A percentile compares a stretch with the other conserved stretches of the same genome.
Conservation (phyloP, 805 yeast species). For the Yarrowia sp. region DNA sequence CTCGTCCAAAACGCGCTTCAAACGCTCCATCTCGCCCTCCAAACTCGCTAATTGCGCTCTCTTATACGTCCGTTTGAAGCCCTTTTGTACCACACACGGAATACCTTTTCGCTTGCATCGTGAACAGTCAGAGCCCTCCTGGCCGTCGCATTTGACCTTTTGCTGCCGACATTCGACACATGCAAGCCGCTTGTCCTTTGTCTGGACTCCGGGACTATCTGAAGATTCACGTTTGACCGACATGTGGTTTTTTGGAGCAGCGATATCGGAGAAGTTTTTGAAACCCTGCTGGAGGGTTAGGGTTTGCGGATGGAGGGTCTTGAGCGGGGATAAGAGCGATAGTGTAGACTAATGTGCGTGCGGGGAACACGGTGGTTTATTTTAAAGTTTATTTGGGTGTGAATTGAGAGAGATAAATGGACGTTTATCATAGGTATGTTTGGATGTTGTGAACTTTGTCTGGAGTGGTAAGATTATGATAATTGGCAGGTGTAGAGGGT, state of each 20-base stretch:
- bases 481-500: neutral
- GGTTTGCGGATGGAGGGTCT: neutral
- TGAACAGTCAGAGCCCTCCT: slow-evolving; percentile 68
- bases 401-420: neutral
- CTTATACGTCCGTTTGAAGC: slow-evolving; percentile 85
- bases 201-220: neutral
- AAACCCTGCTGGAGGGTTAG: neutral
- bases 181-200: slow-evolving; percentile 58
- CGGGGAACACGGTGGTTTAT: neutral
- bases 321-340: neutral
- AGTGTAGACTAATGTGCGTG: too few relatives aligned
- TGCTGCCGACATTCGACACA: slow-evolving; percentile 97
- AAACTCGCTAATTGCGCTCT: slow-evolving; percentile 49
- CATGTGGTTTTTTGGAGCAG: neutral
- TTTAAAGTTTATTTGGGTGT: neutral
- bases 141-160: slow-evolving; percentile 86
- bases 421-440: neutral
- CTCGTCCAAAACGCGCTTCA: slow-evolving; percentile 50
- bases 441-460: neutral
- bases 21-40: slow-evolving; percentile 72
- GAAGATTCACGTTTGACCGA: slow-evolving; percentile 22
- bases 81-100: slow-evolving; percentile 69
- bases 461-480: neutral
- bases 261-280: slow-evolving; percentile 24
- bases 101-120: slow-evolving; percentile 71